phyloP scores from a whole-genome alignment of 169 alveolate species.

The Cyclospora cayetanensis region DNA sequence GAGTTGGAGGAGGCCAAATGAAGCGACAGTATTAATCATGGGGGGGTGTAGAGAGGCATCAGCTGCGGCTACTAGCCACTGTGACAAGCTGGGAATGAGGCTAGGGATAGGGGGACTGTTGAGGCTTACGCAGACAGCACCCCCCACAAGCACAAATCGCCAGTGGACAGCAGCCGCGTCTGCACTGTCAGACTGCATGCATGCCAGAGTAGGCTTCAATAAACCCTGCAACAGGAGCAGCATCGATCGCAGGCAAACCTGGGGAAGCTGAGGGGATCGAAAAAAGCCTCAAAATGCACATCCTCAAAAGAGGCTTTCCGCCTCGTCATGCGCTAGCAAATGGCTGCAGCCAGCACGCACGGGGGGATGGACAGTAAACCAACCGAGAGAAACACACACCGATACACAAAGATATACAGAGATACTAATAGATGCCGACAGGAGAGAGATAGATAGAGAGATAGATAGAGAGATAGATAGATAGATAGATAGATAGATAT shows the following conservation, averaged over 20 bases:
- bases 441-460: too few species aligned
- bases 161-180: not conserved
- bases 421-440: not conserved
- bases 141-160: constrained; percentile 22
- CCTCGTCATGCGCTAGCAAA: not conserved
- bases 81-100: not conserved
- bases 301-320: not conserved
- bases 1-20: constrained; percentile 8
- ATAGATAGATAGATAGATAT: not conserved
- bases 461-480: not conserved
- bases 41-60: not conserved
- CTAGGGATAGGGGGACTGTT: not conserved
- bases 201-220: not conserved
- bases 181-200: not conserved
- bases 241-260: not conserved
- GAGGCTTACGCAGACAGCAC: not conserved
- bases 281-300: not conserved
- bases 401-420: not conserved
- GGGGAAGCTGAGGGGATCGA: not conserved
- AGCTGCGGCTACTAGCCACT: constrained; percentile 1
- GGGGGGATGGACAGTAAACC: too few species aligned
- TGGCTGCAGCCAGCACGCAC: too few species aligned
- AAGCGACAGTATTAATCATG: constrained; percentile 30
- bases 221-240: constrained; percentile 15
- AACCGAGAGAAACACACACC: not conserved